These are phyloP conservation scores for Hanseniaspora sp. DNA, from an alignment of 1,139 yeast genomes.

Conservation along the genomic window DNA sequence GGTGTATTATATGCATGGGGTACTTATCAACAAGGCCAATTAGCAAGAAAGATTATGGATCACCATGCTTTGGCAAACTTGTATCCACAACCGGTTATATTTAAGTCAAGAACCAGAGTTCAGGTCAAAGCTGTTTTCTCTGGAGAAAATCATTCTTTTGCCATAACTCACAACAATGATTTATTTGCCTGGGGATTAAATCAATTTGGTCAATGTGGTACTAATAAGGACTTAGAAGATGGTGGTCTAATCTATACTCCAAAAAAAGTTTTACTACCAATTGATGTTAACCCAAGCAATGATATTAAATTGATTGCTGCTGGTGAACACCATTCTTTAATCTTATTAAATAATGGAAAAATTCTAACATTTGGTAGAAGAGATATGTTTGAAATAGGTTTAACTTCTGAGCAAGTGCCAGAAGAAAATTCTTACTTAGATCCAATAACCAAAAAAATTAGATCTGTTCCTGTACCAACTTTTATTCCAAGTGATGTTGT, in stretches of 20 bases:
- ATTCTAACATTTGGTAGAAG: slow-evolving; percentile 80
- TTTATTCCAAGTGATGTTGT: slow-evolving; percentile 47
- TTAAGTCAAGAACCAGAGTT: slow-evolving; percentile 13
- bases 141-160: slow-evolving; percentile 95
- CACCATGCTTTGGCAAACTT: slow-evolving; percentile 54
- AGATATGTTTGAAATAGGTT: slow-evolving; percentile 85
- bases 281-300: slow-evolving; percentile 35
- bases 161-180: slow-evolving; percentile 59
- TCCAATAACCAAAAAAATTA: slow-evolving; percentile 56
- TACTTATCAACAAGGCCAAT: slow-evolving; percentile 82
- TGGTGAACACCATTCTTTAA: slow-evolving; percentile 89
- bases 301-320: slow-evolving; percentile 57
- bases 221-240: slow-evolving; percentile 57
- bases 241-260: slow-evolving; percentile 76
- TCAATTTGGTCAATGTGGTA: slow-evolving; percentile 93
- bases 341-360: slow-evolving; percentile 59
- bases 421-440: slow-evolving; percentile 57
- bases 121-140: slow-evolving; percentile 74
- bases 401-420: slow-evolving; percentile 43
- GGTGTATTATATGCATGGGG: slow-evolving; percentile 97
- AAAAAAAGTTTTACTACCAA: slow-evolving; percentile 51
- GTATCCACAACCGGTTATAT: slow-evolving; percentile 35
- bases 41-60: slow-evolving; percentile 73
- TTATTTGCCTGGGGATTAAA: slow-evolving; percentile 90
- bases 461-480: slow-evolving; percentile 84